Evolutionary conservation across 208 protist species (phyloP).

Genomic region (Trypanosoma mega): DNA sequence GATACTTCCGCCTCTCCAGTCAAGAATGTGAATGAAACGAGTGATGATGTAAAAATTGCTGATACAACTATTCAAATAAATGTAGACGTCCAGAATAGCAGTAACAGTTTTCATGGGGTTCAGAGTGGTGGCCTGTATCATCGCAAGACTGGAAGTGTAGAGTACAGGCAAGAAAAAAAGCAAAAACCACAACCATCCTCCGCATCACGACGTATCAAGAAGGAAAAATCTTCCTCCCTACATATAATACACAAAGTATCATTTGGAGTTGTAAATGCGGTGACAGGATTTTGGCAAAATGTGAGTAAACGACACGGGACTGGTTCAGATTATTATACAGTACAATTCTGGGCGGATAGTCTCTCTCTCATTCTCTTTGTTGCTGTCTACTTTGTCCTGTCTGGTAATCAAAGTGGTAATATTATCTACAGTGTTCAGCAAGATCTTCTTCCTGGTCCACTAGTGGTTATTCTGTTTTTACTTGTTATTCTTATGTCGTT

Average conservation of each 20-base stretch:
- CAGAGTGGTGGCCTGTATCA: too few species aligned
- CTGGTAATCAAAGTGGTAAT: conserved; percentile 31
- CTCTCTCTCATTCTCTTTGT: conserved; percentile 46
- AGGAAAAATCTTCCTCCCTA: too few species aligned
- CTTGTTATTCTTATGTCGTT: conserved; percentile 48
- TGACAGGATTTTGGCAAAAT: conserved; percentile 13
- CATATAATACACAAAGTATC: neutral
- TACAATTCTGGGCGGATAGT: conserved; percentile 42
- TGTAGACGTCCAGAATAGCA: neutral
- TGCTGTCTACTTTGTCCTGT: conserved; percentile 52
- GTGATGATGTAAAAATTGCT: too few species aligned
- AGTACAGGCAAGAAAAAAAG: too few species aligned
- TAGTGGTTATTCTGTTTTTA: conserved; percentile 60
- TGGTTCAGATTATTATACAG: conserved; percentile 53
- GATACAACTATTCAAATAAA: neutral
- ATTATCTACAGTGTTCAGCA: conserved; percentile 58
- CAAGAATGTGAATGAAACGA: neutral
- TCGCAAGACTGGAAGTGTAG: too few species aligned
- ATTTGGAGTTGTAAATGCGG: neutral
- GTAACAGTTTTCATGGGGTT: too few species aligned
- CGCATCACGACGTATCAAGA: too few species aligned
- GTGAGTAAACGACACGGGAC: conserved; percentile 36
- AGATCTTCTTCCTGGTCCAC: conserved; percentile 60
- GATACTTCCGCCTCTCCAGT: neutral
- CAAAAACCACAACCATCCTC: too few species aligned